Conservation (phyloP, 2,329 filamentous ascomycete species). For the Aspergillus sp. region DNA sequence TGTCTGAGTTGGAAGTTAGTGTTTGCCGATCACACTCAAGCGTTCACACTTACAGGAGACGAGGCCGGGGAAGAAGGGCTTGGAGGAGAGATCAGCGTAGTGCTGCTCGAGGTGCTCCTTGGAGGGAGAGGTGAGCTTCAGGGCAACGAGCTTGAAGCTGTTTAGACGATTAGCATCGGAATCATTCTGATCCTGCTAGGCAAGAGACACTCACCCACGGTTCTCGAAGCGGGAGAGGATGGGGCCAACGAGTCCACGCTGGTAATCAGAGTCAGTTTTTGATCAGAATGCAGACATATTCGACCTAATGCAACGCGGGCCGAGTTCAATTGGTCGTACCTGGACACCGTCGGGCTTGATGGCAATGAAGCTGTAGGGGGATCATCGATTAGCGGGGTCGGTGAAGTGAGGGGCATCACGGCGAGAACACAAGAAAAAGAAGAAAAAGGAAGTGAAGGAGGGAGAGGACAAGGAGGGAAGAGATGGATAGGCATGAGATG, state of each 20-base stretch:
- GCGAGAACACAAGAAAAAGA: neutral
- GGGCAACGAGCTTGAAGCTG: conserved; percentile 96
- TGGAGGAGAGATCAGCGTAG: conserved; percentile 88
- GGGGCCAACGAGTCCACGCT: conserved; percentile 96
- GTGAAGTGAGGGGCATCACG: conserved; percentile 19
- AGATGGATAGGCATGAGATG: conserved; percentile 5
- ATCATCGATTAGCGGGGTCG: conserved; percentile 33
- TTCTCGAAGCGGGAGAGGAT: conserved; percentile 98
- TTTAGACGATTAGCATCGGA: conserved; percentile 6
- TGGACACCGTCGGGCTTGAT: conserved; percentile 99
- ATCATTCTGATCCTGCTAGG: neutral
- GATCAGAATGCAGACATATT: neutral
- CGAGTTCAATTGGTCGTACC: conserved; percentile 53
- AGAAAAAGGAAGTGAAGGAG: neutral
- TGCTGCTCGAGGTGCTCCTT: conserved; percentile 98
- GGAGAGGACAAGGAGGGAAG: neutral
- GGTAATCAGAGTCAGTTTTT: conserved; percentile 27
- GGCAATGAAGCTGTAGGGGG: conserved; percentile 83
- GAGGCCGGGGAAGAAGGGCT: conserved; percentile 96
- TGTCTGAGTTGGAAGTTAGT: conserved; percentile 62
- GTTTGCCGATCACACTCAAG: neutral
- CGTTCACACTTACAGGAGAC: conserved; percentile 70
- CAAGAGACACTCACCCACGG: conserved; percentile 68
- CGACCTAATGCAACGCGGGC: neutral
- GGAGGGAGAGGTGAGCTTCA: conserved; percentile 88